phyloP scores from a whole-genome alignment of 805 yeast genomes.

The Candida incommunis region DNA sequence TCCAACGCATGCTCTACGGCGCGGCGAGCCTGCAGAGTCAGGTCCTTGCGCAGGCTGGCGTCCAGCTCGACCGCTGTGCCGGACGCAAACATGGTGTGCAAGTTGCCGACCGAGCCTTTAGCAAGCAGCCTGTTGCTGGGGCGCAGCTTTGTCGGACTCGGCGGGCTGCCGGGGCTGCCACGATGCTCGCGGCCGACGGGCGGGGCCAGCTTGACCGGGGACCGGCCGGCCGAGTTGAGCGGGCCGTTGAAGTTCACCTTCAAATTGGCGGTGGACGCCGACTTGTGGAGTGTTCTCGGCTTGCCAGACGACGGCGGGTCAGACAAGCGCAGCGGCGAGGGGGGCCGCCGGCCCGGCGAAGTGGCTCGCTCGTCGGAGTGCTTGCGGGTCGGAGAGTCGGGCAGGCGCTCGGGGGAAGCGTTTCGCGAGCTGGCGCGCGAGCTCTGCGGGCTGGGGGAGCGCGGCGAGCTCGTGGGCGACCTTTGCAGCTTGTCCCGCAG shows the following conservation, averaged over 20 bases:
- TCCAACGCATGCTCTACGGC: neutral
- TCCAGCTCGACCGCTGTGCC: neutral
- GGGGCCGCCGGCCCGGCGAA: neutral
- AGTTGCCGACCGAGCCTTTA: neutral
- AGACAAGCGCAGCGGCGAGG: neutral
- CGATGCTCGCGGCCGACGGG: neutral
- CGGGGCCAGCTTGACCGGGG: neutral
- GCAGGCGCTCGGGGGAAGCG: neutral
- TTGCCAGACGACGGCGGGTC: neutral
- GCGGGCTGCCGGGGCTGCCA: neutral
- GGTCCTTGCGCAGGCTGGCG: neutral
- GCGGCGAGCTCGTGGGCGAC: neutral
- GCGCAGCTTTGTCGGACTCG: neutral
- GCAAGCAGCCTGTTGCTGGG: neutral
- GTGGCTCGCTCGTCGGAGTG: neutral
- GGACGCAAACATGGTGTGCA: neutral
- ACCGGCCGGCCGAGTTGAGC: neutral
- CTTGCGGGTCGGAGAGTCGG: neutral
- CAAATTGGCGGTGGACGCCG: neutral
- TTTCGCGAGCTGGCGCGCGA: neutral
- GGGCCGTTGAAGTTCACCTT: no score
- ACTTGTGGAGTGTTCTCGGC: neutral
- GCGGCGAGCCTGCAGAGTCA: neutral
- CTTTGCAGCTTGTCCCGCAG: neutral
- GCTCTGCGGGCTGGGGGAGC: neutral